Base-by-base conservation (phyloP, 345 rosid species). In the Populus deltoides region DNA sequence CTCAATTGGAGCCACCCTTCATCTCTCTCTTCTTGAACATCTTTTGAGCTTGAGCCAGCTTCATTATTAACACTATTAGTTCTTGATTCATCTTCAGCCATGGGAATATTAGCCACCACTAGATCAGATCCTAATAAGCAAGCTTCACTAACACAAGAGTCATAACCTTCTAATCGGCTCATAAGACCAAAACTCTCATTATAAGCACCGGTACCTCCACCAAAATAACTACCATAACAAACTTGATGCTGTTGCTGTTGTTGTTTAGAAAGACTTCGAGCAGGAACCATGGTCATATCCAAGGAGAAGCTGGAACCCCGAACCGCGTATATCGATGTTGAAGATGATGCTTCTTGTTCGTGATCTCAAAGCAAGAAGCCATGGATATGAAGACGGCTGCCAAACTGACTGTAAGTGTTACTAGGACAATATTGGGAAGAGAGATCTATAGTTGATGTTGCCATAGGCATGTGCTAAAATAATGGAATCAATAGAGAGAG, bases 41-140 rank as follows among this genome's bases (percentile, higher is more conserved):
- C 91, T 73, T 89, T 92, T 61, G 94, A 88, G 80, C 89, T 88
- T 17, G 93, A 91, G 77, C 86, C 86, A 1, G 85, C 88, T 31
- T 90, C 90, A 63, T 83, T 81, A 24, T 79, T 84, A 77, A 77
- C 66, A 59, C 93, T 85, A 77, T 91, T 88, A 72, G 88, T 84
- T 84, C 94, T 91, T 20, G 98, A 91, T 77, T 91, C 94, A 61
- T 96, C 93, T 82, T 92, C 95, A 4, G 94, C 99, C 98, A 92
- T 91, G 77, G 83, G 79, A 79, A 76, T 83, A 75, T 68, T 70
- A 63, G 73, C 47, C 27, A 15, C 71, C 29, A 18, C 81, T 78
- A 74, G 82, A 86, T 87, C 90, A 85, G 94, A 88, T 86, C 86
- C 90, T 86, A 83, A 51, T 33, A 76, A 70, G 82, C 68, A 77